phyloP scores from a whole-genome alignment of 306 rosid genomes.

The Pueraria montana region DNA sequence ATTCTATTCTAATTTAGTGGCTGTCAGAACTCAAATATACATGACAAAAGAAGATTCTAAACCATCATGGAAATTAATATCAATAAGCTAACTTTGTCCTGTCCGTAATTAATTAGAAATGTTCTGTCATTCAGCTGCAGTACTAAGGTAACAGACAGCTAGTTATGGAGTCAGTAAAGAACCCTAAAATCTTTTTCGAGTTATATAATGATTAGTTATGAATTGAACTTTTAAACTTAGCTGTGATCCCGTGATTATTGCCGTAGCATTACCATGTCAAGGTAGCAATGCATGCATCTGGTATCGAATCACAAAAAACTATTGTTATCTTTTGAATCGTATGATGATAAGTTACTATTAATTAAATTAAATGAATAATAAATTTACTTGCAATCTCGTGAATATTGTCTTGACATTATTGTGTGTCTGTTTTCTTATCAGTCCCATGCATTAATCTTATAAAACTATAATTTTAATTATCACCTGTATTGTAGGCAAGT shows the following conservation, averaged over 20 bases:
- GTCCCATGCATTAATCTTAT: background rate
- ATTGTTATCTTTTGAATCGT: background rate
- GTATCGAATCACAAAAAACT: background rate
- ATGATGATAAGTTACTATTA: background rate
- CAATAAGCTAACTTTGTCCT: background rate
- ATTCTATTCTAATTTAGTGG: background rate
- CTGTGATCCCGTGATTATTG: slow-evolving; percentile 13
- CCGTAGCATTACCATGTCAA: background rate
- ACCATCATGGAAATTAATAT: background rate
- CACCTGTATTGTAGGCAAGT: background rate
- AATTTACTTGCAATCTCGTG: no score
- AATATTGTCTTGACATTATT: no score
- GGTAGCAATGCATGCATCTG: background rate
- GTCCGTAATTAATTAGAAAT: background rate
- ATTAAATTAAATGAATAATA: background rate
- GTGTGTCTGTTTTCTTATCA: no score
- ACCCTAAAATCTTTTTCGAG: background rate
- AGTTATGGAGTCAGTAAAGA: background rate
- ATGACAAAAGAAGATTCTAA: background rate
- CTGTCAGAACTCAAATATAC: background rate
- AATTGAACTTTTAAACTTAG: background rate
- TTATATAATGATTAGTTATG: background rate
- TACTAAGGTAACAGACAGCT: background rate
- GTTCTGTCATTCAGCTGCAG: background rate
- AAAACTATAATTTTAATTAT: background rate